Evolutionary conservation across 2,329 filamentous ascomycete species (phyloP).

Genomic region (Zymoseptoria crescenta): DNA sequence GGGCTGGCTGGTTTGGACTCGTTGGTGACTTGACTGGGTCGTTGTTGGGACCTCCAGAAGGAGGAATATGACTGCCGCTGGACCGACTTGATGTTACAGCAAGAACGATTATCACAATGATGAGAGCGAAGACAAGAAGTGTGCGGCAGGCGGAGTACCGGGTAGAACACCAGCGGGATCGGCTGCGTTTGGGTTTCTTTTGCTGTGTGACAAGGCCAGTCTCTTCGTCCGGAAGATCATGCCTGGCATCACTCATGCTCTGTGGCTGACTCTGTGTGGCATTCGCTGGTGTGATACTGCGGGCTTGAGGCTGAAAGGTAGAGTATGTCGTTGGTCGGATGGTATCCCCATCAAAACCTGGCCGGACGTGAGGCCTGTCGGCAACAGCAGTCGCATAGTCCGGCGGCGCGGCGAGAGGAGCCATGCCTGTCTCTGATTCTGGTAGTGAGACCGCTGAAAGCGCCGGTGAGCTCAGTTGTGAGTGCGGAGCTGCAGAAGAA

Average conservation of each 20-base stretch:
- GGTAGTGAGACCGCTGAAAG: constrained; percentile 8
- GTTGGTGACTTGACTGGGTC: not conserved
- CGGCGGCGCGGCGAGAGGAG: constrained; percentile 16
- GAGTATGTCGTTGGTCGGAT: not conserved
- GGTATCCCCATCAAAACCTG: not conserved
- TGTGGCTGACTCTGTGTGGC: constrained; percentile 2
- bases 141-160: constrained; percentile 9
- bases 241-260: constrained; percentile 14
- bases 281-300: not conserved
- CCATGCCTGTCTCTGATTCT: constrained; percentile 11
- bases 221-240: constrained; percentile 8
- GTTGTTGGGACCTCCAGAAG: not conserved
- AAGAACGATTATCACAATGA: constrained; percentile 5
- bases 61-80: not conserved
- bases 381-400: constrained; percentile 21
- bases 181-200: not conserved
- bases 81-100: not conserved
- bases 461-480: constrained; percentile 10
- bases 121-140: constrained; percentile 3
- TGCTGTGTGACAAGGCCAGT: constrained; percentile 7
- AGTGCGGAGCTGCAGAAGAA: constrained; percentile 6
- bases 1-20: not conserved
- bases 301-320: not conserved
- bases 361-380: constrained; percentile 1
- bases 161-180: constrained; percentile 3